A percentile compares a stretch with the other conserved stretches of the same genome.
phyloP scores from a whole-genome alignment of 2,329 filamentous ascomycete species.

The Ceratocystis lukuohia region DNA sequence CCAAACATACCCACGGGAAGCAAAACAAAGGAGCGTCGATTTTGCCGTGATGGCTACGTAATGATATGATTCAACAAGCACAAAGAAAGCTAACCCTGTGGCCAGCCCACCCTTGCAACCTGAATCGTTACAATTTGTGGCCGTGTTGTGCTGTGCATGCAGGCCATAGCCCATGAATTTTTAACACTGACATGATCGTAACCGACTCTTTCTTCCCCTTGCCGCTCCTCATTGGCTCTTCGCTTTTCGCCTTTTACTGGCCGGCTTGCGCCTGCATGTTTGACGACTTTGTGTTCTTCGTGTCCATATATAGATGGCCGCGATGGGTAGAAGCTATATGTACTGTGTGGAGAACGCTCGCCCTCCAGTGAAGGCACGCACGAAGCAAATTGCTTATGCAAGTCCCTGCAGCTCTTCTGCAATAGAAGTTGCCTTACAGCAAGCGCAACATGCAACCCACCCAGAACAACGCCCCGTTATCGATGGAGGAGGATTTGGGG shows the following conservation, averaged over 20 bases:
- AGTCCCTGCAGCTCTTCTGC: background rate
- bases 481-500: too few relatives aligned
- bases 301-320: background rate
- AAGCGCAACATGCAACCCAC: background rate
- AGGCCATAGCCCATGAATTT: background rate
- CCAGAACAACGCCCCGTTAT: background rate
- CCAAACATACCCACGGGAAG: background rate
- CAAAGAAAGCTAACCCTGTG: background rate
- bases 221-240: background rate
- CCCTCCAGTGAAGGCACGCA: background rate
- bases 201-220: background rate
- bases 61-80: background rate
- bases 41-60: background rate
- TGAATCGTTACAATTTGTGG: conserved; percentile 1
- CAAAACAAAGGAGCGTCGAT: background rate
- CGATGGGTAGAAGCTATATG: background rate
- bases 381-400: background rate
- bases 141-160: conserved; percentile 2
- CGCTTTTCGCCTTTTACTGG: background rate
- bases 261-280: background rate
- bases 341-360: conserved; percentile 2
- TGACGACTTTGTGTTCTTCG: background rate
- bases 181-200: background rate
- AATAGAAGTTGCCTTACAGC: conserved; percentile 1
- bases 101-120: background rate